Evolutionary conservation across 73 alveolate genomes (phyloP).

Genomic region (Blepharisma japonicum): DNA sequence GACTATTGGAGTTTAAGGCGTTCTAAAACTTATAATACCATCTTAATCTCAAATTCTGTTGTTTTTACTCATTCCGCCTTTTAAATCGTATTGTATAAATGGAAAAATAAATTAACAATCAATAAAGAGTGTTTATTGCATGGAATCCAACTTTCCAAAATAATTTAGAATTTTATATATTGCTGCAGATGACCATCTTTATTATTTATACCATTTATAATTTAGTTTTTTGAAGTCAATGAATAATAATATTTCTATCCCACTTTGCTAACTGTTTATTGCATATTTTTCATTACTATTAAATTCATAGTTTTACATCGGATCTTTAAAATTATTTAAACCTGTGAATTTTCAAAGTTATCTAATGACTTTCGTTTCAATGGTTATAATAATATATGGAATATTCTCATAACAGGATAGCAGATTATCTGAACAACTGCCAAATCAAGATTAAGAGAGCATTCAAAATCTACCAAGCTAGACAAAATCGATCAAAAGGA

Average conservation of each 20-base stretch:
- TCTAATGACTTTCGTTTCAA: not conserved
- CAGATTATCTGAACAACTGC: too few relatives aligned
- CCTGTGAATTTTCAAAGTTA: not conserved
- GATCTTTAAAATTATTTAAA: not conserved
- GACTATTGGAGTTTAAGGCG: too few relatives aligned
- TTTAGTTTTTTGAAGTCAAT: not conserved
- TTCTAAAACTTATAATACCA: not conserved
- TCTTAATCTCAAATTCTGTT: not conserved
- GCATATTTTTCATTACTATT: not conserved
- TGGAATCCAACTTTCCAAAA: not conserved
- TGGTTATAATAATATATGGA: too few relatives aligned
- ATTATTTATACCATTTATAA: not conserved
- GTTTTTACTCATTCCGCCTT: not conserved
- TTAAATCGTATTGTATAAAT: not conserved
- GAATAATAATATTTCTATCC: too few relatives aligned
- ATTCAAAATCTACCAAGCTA: not conserved
- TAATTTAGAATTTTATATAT: not conserved
- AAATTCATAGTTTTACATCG: not conserved
- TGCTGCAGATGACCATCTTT: not conserved
- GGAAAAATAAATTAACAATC: not conserved
- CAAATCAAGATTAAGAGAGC: too few relatives aligned
- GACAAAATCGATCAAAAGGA: not conserved
- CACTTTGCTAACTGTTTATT: too few relatives aligned
- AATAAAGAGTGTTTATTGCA: not conserved
- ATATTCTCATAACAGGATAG: too few relatives aligned